Evolutionary conservation across 2,329 filamentous ascomycete species (phyloP).

Genomic region (Xylariales sp.): DNA sequence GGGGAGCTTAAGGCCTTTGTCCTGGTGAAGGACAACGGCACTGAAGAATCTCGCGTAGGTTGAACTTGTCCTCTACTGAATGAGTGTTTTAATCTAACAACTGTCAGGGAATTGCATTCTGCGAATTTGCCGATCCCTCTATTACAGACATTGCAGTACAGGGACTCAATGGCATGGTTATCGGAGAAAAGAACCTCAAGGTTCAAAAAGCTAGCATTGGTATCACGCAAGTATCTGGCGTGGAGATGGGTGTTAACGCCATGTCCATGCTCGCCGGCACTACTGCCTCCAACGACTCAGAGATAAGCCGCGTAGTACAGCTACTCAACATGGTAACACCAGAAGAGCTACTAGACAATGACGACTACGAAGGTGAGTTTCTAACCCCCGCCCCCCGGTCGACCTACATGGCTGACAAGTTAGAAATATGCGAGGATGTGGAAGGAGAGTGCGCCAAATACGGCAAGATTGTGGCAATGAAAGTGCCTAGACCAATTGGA

Average conservation of each 20-base stretch:
- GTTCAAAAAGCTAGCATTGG: conserved; percentile 92
- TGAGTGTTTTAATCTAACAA: conserved; percentile 45
- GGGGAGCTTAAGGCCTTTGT: conserved; percentile 93
- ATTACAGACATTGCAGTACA: conserved; percentile 89
- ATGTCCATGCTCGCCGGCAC: conserved; percentile 98
- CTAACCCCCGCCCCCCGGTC: not conserved
- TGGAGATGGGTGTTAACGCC: conserved; percentile 96
- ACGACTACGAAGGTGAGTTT: conserved; percentile 89
- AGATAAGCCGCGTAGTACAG: conserved; percentile 86
- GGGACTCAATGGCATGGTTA: conserved; percentile 90
- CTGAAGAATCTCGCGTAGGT: conserved; percentile 87
- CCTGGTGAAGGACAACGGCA: conserved; percentile 85
- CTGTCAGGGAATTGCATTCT: conserved; percentile 89
- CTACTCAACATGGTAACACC: conserved; percentile 98
- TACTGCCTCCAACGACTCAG: conserved; percentile 75
- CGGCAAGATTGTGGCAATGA: conserved; percentile 85
- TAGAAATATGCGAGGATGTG: conserved; percentile 97
- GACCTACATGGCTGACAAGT: conserved; percentile 51
- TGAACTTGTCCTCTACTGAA: conserved; percentile 12
- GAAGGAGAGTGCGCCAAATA: conserved; percentile 93
- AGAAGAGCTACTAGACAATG: conserved; percentile 91
- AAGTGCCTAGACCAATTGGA: conserved; percentile 88
- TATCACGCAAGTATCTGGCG: conserved; percentile 88
- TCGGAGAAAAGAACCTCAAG: conserved; percentile 87
- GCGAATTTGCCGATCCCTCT: conserved; percentile 85